These are phyloP conservation scores for Ceratocystis eucalypticola DNA, from an alignment of 2,329 filamentous ascomycete species.

Conservation along the genomic window DNA sequence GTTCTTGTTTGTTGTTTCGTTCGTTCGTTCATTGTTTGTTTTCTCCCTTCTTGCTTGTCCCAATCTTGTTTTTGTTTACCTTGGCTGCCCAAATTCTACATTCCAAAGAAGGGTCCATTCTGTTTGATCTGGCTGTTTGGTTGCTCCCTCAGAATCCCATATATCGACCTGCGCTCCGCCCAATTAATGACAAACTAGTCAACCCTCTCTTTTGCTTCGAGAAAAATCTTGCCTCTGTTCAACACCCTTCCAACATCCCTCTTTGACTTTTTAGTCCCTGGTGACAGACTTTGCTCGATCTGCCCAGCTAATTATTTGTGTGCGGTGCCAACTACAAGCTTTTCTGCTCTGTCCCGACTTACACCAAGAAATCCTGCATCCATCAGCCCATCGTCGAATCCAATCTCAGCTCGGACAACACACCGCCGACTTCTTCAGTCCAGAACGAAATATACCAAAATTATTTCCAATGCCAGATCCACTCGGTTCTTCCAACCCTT, in stretches of 20 bases:
- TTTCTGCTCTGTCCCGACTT: not conserved
- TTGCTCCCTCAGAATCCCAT: slow-evolving; percentile 9
- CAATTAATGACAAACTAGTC: not conserved
- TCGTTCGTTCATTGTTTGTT: slow-evolving; percentile 3
- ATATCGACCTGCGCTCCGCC: not conserved
- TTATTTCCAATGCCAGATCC: slow-evolving; percentile 8
- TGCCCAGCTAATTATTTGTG: too few species aligned
- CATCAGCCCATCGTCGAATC: not conserved
- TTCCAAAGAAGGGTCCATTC: not conserved
- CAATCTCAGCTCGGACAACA: not conserved
- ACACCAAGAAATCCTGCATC: not conserved
- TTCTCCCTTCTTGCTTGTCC: not conserved
- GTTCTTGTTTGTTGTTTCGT: not conserved
- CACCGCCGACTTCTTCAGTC: not conserved
- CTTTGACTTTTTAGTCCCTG: not conserved
- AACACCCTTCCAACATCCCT: not conserved
- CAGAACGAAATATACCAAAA: not conserved
- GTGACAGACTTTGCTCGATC: too few species aligned
- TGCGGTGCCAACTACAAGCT: not conserved
- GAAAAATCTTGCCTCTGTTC: not conserved
- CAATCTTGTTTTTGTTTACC: not conserved
- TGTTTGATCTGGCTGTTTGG: not conserved
- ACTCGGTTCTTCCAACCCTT: not conserved
- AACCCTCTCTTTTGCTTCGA: not conserved
- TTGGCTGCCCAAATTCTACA: not conserved